Evolutionary conservation across 306 rosid species (phyloP).

Genomic region (Vigna unguiculata): DNA sequence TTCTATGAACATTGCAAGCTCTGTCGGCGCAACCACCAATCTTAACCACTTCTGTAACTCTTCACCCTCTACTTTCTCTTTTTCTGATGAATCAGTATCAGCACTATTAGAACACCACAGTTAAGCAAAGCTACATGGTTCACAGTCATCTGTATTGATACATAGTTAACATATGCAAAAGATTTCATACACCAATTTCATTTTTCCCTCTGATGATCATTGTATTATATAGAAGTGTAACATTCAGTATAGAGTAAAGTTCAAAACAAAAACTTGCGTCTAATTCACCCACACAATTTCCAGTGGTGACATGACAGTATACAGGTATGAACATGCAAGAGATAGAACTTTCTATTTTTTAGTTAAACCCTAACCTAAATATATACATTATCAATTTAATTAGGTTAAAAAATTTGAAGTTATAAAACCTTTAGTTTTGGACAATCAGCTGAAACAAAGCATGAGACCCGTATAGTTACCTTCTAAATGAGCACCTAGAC

Average conservation of each 20-base stretch:
- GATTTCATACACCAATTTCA: slow-evolving; percentile 20
- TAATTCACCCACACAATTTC: too few relatives aligned
- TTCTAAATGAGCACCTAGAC: slow-evolving; percentile 97
- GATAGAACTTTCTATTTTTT: not conserved
- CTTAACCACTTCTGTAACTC: slow-evolving; percentile 92
- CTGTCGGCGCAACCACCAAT: slow-evolving; percentile 93
- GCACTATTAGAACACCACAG: slow-evolving; percentile 40
- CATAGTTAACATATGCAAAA: slow-evolving; percentile 6
- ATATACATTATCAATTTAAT: not conserved
- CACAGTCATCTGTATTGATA: slow-evolving; percentile 15
- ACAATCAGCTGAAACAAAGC: slow-evolving; percentile 6
- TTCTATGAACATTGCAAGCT: slow-evolving; percentile 68
- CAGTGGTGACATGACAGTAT: not conserved
- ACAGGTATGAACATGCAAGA: not conserved
- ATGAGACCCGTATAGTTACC: slow-evolving; percentile 51
- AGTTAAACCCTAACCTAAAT: not conserved
- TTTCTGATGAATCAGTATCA: slow-evolving; percentile 64
- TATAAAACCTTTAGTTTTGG: slow-evolving; percentile 20
- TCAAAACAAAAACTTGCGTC: slow-evolving; percentile 19
- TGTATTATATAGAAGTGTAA: not conserved
- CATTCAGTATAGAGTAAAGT: not conserved
- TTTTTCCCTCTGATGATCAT: not conserved
- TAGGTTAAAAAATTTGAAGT: not conserved
- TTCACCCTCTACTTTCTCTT: slow-evolving; percentile 96
- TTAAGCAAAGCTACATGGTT: slow-evolving; percentile 12